These are phyloP conservation scores for Cyberlindnera bimundalis DNA, from an alignment of 805 yeast genomes.

Conservation along the genomic window DNA sequence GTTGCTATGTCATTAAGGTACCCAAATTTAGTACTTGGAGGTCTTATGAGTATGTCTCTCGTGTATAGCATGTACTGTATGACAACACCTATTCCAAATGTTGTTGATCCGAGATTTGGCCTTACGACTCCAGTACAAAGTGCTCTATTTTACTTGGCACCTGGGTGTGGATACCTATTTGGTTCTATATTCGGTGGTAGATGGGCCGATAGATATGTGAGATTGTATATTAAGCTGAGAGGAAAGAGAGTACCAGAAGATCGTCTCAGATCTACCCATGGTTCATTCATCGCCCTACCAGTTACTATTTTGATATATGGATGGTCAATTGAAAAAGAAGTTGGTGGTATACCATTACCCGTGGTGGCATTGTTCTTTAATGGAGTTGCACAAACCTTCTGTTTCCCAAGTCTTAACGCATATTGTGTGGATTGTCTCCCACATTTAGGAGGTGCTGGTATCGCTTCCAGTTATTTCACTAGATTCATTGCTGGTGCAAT, in stretches of 20 bases:
- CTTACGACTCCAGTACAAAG: slow-evolving; percentile 45
- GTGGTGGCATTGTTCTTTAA: slow-evolving; percentile 43
- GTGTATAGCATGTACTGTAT: slow-evolving; percentile 47
- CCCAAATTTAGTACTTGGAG: slow-evolving; percentile 39
- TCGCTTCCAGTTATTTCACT: slow-evolving; percentile 48
- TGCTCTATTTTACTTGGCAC: slow-evolving; percentile 51
- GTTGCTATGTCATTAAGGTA: slow-evolving; percentile 40
- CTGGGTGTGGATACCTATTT: slow-evolving; percentile 47
- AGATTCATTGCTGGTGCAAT: slow-evolving; percentile 49
- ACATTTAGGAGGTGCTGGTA: slow-evolving; percentile 49
- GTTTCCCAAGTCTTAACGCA: slow-evolving; percentile 50
- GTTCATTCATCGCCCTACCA: slow-evolving; percentile 41
- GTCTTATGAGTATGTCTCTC: slow-evolving; percentile 43
- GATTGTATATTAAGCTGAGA: slow-evolving; percentile 37
- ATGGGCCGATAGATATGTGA: slow-evolving; percentile 47
- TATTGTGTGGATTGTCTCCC: slow-evolving; percentile 59
- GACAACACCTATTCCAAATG: slow-evolving; percentile 51
- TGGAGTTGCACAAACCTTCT: slow-evolving; percentile 48
- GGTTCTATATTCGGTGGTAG: slow-evolving; percentile 52
- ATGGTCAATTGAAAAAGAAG: slow-evolving; percentile 31
- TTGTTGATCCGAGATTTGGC: slow-evolving; percentile 51
- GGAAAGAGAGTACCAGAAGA: slow-evolving; percentile 47
- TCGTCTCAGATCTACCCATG: slow-evolving; percentile 38
- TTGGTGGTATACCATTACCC: slow-evolving; percentile 54
- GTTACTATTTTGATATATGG: slow-evolving; percentile 39